Evolutionary conservation across 2,329 filamentous ascomycete genomes (phyloP).

Genomic region (Epicoccum sorghinum): DNA sequence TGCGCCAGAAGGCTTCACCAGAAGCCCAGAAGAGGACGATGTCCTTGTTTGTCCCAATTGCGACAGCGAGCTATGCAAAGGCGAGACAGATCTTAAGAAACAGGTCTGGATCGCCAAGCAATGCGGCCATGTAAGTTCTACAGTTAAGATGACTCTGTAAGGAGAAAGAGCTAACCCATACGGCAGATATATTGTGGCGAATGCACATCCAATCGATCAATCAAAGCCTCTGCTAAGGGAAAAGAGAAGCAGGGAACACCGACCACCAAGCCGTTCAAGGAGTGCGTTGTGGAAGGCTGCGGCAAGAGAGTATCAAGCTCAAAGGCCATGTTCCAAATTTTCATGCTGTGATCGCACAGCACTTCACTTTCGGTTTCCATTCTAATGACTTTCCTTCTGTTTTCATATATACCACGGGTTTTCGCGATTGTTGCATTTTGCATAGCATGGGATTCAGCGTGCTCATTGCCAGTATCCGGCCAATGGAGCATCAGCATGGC

Average conservation of each 20-base stretch:
- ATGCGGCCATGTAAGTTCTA: conserved; percentile 81
- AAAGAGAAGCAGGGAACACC: conserved; percentile 40
- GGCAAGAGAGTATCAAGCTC: conserved; percentile 40
- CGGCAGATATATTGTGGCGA: conserved; percentile 60
- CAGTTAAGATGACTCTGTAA: not conserved
- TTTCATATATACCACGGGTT: conserved; percentile 1
- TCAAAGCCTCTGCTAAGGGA: conserved; percentile 48
- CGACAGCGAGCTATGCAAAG: conserved; percentile 79
- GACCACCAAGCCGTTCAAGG: conserved; percentile 49
- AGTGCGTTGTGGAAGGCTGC: conserved; percentile 55
- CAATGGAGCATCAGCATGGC: conserved; percentile 3
- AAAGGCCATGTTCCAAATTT: conserved; percentile 50
- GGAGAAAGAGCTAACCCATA: conserved; percentile 6
- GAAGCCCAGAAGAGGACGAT: conserved; percentile 73
- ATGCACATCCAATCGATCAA: conserved; percentile 52
- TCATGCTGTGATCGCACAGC: conserved; percentile 36
- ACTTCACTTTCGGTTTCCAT: not conserved
- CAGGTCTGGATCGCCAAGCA: conserved; percentile 91
- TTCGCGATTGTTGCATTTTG: conserved; percentile 23
- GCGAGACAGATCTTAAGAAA: conserved; percentile 70
- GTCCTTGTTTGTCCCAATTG: conserved; percentile 86
- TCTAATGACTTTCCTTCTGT: conserved; percentile 7
- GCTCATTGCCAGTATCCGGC: not conserved
- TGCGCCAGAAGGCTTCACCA: conserved; percentile 77
- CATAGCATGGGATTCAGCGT: conserved; percentile 24